Evolutionary conservation across 768 basidiomycete genomes (phyloP), one percentile per base, ranked within the genome.

Genomic region (Pleurotus platypus): DNA sequence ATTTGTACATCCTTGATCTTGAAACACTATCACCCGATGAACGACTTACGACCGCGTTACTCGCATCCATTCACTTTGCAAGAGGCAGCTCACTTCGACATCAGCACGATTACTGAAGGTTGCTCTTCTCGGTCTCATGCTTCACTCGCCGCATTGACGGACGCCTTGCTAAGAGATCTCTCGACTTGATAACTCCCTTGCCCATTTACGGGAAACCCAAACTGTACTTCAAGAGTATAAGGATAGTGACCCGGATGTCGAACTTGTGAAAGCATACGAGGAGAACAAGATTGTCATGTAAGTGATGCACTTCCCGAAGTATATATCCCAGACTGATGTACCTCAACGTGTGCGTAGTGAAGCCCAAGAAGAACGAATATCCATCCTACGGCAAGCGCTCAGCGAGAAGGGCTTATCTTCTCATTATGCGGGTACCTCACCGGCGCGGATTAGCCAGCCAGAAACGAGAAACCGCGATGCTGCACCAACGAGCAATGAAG

Each of bases 231-330:
- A 74, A 48, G 78, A 81, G 57, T 75, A 78, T 59, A 63, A 85
- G 42, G n/a, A 16, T 18, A 16, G 49, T 40, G 54, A 55, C 26
- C 60, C 67, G 16, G 90, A 91, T 66, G 70, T 72, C 5, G 89
- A 90, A 49, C 66, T 91, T 7, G 65, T 63, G 30, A 75, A 79
- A 46, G 90, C 86, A 8, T 69, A 85, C 6, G 75, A 83, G 56
- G 92, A 94, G 70, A 94, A 94, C 64, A 75, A 85, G 62, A 69
- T 62, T 2, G 87, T 89, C 42, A 89, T 94, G 91, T 86, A 63
- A 56, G 79, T 70, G 13, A 35, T 35, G 26, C 16, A 46, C 46
- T 57, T 58, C 51, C n/a, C 49, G 37, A 18, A 30, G 20, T 13
- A 9, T 15, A 16, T 9, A 22, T 49, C 46, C 49, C 47, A 4